These are phyloP conservation scores for Zymoseptoria ardabiliae DNA, from an alignment of 2,329 filamentous ascomycete species.

Conservation along the genomic window DNA sequence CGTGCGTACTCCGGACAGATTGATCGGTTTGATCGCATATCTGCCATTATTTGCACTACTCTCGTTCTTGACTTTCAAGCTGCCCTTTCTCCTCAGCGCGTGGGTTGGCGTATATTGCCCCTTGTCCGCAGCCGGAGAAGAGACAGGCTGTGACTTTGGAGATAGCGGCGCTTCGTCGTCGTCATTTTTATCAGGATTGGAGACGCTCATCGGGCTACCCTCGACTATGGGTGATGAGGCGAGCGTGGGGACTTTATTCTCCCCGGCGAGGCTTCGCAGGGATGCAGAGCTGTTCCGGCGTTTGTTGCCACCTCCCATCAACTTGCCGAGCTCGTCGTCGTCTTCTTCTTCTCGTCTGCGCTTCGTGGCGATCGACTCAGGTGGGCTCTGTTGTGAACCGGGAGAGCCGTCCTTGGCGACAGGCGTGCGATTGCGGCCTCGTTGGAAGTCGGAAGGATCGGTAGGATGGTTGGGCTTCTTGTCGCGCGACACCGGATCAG, in stretches of 20 bases:
- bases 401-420: conserved; percentile 26
- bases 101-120: conserved; percentile 4
- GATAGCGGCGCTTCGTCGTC: conserved; percentile 1
- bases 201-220: conserved; percentile 7
- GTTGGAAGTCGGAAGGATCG: conserved; percentile 21
- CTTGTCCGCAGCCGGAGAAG: neutral
- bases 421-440: conserved; percentile 15
- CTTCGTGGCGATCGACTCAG: conserved; percentile 58
- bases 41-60: conserved; percentile 22
- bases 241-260: neutral
- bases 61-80: conserved; percentile 39
- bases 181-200: conserved; percentile 1
- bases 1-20: conserved; percentile 2
- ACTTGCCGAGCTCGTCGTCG: conserved; percentile 81
- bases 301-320: conserved; percentile 46
- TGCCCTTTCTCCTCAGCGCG: conserved; percentile 37
- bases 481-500: conserved; percentile 28
- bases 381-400: conserved; percentile 16
- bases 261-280: conserved; percentile 10
- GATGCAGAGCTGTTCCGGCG: conserved; percentile 35
- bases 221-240: neutral
- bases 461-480: conserved; percentile 24
- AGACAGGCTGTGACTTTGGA: conserved; percentile 8
- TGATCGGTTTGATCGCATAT: conserved; percentile 24
- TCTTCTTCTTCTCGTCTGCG: conserved; percentile 87